Base-by-base conservation (phyloP, 805 yeast genomes). In the Lipomyces starkeyi region DNA sequence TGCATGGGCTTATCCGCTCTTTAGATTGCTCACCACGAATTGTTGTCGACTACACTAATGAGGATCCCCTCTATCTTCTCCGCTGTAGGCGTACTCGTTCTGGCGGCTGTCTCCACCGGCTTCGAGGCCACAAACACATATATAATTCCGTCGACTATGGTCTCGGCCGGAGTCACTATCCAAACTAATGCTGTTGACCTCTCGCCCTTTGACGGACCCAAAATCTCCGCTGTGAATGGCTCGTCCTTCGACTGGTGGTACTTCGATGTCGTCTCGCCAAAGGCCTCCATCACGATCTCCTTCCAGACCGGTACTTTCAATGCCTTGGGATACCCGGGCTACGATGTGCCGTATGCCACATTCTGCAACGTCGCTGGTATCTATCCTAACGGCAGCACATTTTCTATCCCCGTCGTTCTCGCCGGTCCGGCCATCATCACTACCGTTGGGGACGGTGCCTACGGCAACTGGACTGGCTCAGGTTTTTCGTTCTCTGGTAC, bases 231-330 rank as follows among this genome's bases (percentile, higher is more conserved):
- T 32, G 59, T 61, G 22, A 61, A 61, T n/a, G 60, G 52, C n/a
- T n/a, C 63, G 4, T 40, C 65, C 17, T 62, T 43, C 35, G 65
- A 62, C 34, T 62, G 65, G 65, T 62, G 65, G 65, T 62, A 62
- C 57, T 62, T 62, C 37, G 65, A 62, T 55, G 65, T 58, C n/a
- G 65, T 62, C n/a, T 62, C 65, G 17, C 17, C 66, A 17, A 35
- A 27, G 32, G 61, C 65, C 8, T 57, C 60, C 27, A 62, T 56
- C 34, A n/a, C 40, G 3, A 27, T 62, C 43, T 53, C 43, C 32
- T 62, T 62, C 62, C 29, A 57, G 56, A 53, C 59, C 47, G 59
- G 58, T 14, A 58, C 65, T 14, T 29, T 66, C 25, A 35, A 52
- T 17, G 35, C 60, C 3, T 25, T 62, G 25, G 65, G 65, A 4